These are phyloP conservation scores for Fusarium devonianum DNA, from an alignment of 2,329 filamentous ascomycete genomes.

Conservation along the genomic window DNA sequence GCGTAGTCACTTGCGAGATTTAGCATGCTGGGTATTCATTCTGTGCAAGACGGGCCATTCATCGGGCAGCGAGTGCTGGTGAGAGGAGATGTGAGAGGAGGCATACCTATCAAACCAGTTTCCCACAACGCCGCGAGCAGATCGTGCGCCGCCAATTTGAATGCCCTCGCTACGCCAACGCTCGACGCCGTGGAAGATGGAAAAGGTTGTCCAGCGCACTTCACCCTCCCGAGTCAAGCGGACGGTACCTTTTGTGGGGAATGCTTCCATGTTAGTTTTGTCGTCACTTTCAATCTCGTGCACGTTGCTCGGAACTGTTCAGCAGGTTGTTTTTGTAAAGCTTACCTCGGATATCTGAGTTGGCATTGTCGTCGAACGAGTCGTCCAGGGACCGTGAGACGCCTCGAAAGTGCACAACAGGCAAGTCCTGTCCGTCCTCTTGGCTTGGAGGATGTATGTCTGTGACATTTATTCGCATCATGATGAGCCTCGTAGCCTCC, in stretches of 20 bases:
- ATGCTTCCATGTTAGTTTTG: slow-evolving; percentile 33
- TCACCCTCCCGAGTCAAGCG: slow-evolving; percentile 73
- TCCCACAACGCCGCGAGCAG: slow-evolving; percentile 72
- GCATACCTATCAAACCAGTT: slow-evolving; percentile 79
- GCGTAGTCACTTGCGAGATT: slow-evolving; percentile 75
- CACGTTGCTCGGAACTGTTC: too few species aligned
- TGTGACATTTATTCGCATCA: slow-evolving; percentile 71
- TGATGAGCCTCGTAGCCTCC: slow-evolving; percentile 75
- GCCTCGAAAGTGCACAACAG: slow-evolving; percentile 74
- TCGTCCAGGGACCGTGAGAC: slow-evolving; percentile 68
- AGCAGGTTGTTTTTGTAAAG: slow-evolving; percentile 26
- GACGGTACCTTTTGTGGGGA: slow-evolving; percentile 60
- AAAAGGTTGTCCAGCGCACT: slow-evolving; percentile 76
- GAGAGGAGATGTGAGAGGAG: neutral
- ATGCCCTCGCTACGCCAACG: slow-evolving; percentile 80
- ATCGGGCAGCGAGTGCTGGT: neutral
- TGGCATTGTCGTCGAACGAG: slow-evolving; percentile 72
- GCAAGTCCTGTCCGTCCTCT: slow-evolving; percentile 63
- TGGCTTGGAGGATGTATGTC: slow-evolving; percentile 65
- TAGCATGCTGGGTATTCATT: too few species aligned
- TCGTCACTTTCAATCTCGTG: neutral
- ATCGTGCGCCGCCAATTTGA: slow-evolving; percentile 72
- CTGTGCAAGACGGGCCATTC: too few species aligned
- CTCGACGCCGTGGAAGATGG: slow-evolving; percentile 68
- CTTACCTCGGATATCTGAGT: slow-evolving; percentile 69